Percentiles rank a stretch among this genome's conserved stretches.
Evolutionary conservation across 2,329 filamentous ascomycete genomes (phyloP).

Genomic region (Gremmenia infestans): DNA sequence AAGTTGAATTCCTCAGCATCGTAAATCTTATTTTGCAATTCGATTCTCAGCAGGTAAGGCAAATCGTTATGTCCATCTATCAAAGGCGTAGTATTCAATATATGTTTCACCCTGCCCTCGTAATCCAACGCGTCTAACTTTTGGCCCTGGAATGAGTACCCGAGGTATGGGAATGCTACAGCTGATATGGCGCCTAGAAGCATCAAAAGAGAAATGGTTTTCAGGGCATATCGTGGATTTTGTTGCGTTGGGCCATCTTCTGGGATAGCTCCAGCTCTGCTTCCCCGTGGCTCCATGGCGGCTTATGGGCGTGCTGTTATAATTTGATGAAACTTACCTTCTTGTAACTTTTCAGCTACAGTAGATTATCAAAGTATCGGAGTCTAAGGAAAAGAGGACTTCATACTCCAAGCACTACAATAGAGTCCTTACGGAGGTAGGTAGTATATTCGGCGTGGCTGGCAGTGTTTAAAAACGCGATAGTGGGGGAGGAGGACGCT

Average conservation of each 20-base stretch:
- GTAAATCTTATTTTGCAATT: conserved; percentile 29
- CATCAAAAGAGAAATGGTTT: not conserved
- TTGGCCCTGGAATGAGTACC: not conserved
- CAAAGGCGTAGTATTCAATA: conserved; percentile 26
- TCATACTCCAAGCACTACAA: too few relatives aligned
- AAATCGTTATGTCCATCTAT: conserved; percentile 34
- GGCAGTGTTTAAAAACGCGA: not conserved
- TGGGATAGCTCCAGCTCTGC: too few relatives aligned
- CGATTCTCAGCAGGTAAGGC: conserved; percentile 27
- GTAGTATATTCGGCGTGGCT: too few relatives aligned
- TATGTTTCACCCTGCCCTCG: conserved; percentile 10
- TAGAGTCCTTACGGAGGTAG: too few relatives aligned
- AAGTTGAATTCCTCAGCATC: conserved; percentile 17
- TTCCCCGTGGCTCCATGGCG: too few relatives aligned
- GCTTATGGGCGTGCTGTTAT: too few relatives aligned
- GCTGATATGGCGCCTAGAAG: not conserved
- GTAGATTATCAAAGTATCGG: too few relatives aligned
- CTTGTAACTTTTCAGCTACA: too few relatives aligned
- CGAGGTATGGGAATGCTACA: not conserved
- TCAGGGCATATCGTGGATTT: not conserved
- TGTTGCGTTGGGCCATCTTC: too few relatives aligned
- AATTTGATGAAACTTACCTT: too few relatives aligned
- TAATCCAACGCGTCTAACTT: conserved; percentile 3
- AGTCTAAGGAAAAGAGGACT: too few relatives aligned
- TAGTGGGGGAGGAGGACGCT: not conserved